phyloP scores from a whole-genome alignment of 345 rosid species.

The Eucalyptus tenuipes region DNA sequence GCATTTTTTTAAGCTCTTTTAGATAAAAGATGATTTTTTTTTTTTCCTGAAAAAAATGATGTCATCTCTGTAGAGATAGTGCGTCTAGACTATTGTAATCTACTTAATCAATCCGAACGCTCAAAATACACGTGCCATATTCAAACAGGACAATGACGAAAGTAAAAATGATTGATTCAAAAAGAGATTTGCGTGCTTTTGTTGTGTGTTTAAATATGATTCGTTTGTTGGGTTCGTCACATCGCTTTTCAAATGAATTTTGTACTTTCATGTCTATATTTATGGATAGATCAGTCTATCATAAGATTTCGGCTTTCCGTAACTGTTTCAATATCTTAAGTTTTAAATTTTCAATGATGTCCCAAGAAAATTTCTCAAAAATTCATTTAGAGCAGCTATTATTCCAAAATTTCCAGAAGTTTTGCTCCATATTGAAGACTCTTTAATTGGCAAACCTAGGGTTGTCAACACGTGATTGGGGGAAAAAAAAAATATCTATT shows the following conservation, averaged over 20 bases:
- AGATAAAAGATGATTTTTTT: no score
- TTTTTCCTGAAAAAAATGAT: neutral
- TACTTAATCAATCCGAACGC: neutral
- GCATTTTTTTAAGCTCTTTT: no score
- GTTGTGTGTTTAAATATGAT: neutral
- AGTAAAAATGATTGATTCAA: neutral
- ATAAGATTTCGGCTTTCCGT: neutral
- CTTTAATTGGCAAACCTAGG: neutral
- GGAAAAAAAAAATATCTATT: neutral
- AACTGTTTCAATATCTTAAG: neutral
- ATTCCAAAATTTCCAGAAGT: neutral
- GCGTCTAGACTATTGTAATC: neutral
- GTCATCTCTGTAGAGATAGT: neutral
- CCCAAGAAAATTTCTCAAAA: neutral
- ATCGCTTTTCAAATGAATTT: neutral
- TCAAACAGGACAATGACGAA: neutral
- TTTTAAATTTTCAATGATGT: neutral
- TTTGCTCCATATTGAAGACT: neutral
- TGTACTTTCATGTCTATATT: neutral
- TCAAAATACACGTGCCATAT: neutral
- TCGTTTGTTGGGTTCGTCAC: fast-evolving
- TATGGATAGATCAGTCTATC: neutral
- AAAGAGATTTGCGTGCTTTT: neutral
- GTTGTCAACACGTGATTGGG: neutral
- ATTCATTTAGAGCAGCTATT: neutral